A percentile compares a stretch with the other conserved stretches of the same genome.
phyloP scores from a whole-genome alignment of 208 protist species.

The Crithidia fasciculata region DNA sequence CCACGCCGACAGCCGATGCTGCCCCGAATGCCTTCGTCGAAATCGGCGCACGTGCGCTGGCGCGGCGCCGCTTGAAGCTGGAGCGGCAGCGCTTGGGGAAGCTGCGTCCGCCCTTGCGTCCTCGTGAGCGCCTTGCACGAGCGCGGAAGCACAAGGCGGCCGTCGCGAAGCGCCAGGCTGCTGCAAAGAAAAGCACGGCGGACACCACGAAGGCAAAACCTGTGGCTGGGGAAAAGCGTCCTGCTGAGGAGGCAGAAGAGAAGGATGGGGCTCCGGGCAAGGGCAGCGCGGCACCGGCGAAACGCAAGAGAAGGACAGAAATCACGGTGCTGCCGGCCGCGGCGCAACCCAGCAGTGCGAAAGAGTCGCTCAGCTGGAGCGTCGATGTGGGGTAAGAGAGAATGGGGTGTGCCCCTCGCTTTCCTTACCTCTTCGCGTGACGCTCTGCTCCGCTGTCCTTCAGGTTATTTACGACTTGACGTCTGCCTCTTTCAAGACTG shows the following conservation, averaged over 20 bases:
- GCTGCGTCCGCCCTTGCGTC: background rate
- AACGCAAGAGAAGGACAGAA: background rate
- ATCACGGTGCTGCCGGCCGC: background rate
- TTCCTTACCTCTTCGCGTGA: no score
- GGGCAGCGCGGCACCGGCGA: background rate
- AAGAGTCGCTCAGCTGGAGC: slow-evolving; percentile 28
- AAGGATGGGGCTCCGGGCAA: no score
- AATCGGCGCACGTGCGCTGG: slow-evolving; percentile 14
- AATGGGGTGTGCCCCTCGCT: background rate
- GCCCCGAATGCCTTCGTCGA: slow-evolving; percentile 26
- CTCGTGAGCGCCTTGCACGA: slow-evolving; percentile 2
- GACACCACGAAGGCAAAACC: background rate
- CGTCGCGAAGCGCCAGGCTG: slow-evolving; percentile 1
- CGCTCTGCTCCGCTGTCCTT: no score
- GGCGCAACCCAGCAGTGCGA: background rate
- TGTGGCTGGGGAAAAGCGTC: background rate
- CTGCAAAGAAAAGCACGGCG: background rate
- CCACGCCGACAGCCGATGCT: background rate
- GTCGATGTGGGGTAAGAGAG: slow-evolving; percentile 19
- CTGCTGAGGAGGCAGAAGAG: no score
- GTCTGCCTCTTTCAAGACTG: no score
- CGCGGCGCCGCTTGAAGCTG: background rate
- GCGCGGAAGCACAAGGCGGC: background rate
- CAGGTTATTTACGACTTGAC: no score
- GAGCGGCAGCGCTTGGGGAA: slow-evolving; percentile 26